Evolutionary conservation across 208 protist species (phyloP), one percentile per base, ranked within the genome.

Genomic region (Porcisia deanei): DNA sequence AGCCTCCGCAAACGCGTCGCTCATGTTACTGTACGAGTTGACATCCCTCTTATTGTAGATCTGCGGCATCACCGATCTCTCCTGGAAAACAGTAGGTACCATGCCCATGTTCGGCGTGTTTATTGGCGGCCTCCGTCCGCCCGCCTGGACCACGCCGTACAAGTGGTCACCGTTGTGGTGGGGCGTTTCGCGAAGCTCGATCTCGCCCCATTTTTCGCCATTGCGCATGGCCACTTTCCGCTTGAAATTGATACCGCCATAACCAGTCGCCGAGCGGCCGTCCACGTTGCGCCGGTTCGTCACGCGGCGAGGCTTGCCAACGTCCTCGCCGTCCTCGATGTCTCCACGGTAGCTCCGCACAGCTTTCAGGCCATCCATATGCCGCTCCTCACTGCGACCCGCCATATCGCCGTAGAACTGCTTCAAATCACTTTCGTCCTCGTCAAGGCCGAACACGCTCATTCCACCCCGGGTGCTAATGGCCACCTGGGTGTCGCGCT

Each of bases 321-420:
- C 71, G 49, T 93, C 81, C 39, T 88, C 82, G 55, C 86, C 86
- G 22, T 90, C 82, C 60, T 88, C 73, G 64, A 91, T 86, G 55
- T 75, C 72, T 30, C 88, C 87, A 69, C 89, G 85, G 77, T 89
- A 87, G 41, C 77, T 85, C 16, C 78, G 77, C 20, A 90, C 65
- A 3, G 81, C 80, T 73, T 78, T 80, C n/a, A 90, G 65, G n/a
- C 87, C 87, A 68, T 90, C 77, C 68, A 85, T 75, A 71, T 71
- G 69, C 55, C 71, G 80, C 22, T 71, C 73, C 60, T 85, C 88
- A 16, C 77, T 20, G 43, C 89, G 89, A 8, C 25, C 39, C 39
- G 89, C 89, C 89, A 94, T 91, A 58, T 91, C 86, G 59, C 89
- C 89, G 76, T 94, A 94, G 75, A 85, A 90, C 79, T 88, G 66